Conservation (phyloP, 805 yeast species). For the Ogataea methanolica region DNA sequence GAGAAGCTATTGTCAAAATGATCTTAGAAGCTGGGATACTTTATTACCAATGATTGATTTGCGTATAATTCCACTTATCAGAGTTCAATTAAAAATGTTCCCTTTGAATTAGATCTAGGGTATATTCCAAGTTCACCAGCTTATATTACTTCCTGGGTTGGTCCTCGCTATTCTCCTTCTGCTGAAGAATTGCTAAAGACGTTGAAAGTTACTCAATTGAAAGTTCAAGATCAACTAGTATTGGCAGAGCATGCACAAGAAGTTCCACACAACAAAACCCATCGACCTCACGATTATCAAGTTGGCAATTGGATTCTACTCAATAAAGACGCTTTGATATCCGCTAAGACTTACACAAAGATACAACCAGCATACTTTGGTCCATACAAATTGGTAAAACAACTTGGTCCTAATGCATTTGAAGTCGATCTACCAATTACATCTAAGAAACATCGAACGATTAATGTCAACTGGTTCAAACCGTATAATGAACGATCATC, state of each 20-base stretch:
- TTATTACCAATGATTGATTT: no score
- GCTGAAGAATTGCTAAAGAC: not conserved
- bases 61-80: no score
- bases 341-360: not conserved
- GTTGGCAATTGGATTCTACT: not conserved
- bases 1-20: no score
- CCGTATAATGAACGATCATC: not conserved
- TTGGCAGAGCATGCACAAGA: not conserved
- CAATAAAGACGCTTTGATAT: not conserved
- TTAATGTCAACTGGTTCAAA: not conserved
- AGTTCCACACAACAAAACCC: not conserved
- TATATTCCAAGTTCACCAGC: no score
- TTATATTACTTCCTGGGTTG: no score
- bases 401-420: not conserved
- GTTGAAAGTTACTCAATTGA: no score
- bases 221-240: not conserved
- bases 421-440: not conserved
- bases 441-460: not conserved
- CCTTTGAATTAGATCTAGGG: no score
- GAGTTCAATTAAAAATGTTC: no score
- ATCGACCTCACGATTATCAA: no score
- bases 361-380: not conserved
- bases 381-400: not conserved
- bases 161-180: not conserved
- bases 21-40: no score